phyloP scores from a whole-genome alignment of 768 basidiomycete species.

The Phylloporus arenicola region DNA sequence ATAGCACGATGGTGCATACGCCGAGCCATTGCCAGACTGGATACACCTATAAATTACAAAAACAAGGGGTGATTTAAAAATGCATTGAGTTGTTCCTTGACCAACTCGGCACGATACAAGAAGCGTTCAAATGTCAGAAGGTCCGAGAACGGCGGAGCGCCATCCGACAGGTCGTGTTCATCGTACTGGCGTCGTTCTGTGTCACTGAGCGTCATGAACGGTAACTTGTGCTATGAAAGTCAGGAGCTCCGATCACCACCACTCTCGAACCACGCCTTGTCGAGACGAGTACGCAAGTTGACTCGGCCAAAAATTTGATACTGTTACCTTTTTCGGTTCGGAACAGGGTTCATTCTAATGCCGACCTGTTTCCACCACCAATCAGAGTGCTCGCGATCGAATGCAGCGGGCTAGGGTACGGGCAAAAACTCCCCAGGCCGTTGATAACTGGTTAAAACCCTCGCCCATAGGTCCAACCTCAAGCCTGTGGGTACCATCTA shows the following conservation, averaged over 20 bases:
- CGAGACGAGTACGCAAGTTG: constrained; percentile 47
- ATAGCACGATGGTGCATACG: no score
- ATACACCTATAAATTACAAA: constrained; percentile 33
- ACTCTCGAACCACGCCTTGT: constrained; percentile 39
- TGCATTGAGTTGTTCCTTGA: constrained; percentile 33
- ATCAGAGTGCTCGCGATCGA: no score
- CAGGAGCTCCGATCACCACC: constrained; percentile 43
- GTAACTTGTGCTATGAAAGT: constrained; percentile 40
- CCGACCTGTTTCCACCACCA: no score
- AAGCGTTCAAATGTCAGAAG: constrained; percentile 46
- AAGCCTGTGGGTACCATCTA: no score
- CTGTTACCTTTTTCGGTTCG: constrained; percentile 43
- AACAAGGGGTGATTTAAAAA: constrained; percentile 42
- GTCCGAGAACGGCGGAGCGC: constrained; percentile 35
- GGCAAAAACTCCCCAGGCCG: no score
- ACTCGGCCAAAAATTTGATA: constrained; percentile 46
- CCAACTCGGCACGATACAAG: constrained; percentile 34
- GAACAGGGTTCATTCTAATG: no score
- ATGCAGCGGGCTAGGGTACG: no score
- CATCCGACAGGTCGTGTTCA: neutral
- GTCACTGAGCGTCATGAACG: constrained; percentile 42
- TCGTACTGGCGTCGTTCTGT: neutral
- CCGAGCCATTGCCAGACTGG: constrained; percentile 7
- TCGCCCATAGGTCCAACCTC: no score
- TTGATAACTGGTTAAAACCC: no score